A percentile compares a stretch with the other conserved stretches of the same genome.
Evolutionary conservation across 164 flowering plant species (phyloP).

Genomic region (Magnolia sinica): DNA sequence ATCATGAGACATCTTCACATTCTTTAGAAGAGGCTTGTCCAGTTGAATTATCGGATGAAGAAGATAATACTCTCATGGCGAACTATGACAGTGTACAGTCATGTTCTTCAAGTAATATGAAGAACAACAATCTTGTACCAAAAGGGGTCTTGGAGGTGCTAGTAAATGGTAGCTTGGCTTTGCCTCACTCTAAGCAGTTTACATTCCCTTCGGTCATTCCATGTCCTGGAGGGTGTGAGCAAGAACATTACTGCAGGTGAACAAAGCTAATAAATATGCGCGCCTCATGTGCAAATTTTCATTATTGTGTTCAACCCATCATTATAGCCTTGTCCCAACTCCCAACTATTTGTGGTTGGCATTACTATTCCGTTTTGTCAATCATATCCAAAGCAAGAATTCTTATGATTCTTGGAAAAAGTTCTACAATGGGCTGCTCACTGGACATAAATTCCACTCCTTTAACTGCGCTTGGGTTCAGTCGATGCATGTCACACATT

Average conservation of each 20-base stretch:
- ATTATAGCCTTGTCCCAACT: background rate
- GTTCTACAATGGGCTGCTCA: no score
- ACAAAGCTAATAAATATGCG: background rate
- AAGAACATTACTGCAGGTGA: slow-evolving; percentile 92
- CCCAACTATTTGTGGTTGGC: background rate
- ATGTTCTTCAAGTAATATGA: slow-evolving; percentile 42
- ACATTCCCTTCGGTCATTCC: slow-evolving; percentile 58
- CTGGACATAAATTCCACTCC: no score
- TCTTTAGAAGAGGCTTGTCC: slow-evolving; percentile 15
- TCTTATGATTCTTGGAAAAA: background rate
- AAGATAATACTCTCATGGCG: slow-evolving; percentile 15
- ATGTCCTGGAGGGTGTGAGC: slow-evolving; percentile 82
- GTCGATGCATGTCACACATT: no score
- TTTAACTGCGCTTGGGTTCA: no score
- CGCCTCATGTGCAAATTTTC: background rate
- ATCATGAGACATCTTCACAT: slow-evolving; percentile 15
- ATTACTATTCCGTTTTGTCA: background rate
- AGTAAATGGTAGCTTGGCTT: slow-evolving; percentile 51
- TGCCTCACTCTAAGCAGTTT: slow-evolving; percentile 70
- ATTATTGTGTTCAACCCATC: background rate
- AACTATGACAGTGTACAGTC: slow-evolving; percentile 17
- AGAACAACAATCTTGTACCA: slow-evolving; percentile 36
- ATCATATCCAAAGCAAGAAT: background rate
- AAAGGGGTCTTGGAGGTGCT: slow-evolving; percentile 47
- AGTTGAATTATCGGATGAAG: slow-evolving; percentile 36